These are phyloP conservation scores for Panus rudis DNA, from an alignment of 768 basidiomycete genomes.

Conservation along the genomic window DNA sequence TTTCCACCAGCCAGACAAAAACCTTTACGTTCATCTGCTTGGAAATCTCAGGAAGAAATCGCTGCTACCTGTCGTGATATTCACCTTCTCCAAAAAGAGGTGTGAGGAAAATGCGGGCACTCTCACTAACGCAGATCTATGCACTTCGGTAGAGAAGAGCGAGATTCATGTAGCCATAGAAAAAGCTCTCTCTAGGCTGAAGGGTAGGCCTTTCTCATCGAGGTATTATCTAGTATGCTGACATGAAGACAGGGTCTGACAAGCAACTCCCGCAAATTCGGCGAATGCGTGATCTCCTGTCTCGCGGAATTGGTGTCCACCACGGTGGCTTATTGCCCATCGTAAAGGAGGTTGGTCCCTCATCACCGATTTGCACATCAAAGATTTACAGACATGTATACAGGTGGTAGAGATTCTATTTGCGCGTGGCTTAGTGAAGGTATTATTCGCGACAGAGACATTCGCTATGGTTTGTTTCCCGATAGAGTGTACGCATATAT, in stretches of 20 bases:
- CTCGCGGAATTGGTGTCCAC: constrained; percentile 93
- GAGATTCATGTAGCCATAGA: constrained; percentile 94
- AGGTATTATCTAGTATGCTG: background rate
- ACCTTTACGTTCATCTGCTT: constrained; percentile 89
- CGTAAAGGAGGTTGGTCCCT: constrained; percentile 77
- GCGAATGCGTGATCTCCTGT: constrained; percentile 82
- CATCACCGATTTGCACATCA: background rate
- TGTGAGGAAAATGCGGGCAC: constrained; percentile 96
- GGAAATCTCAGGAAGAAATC: constrained; percentile 78
- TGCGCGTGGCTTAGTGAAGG: constrained; percentile 90
- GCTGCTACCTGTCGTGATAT: constrained; percentile 90
- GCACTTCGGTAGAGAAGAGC: constrained; percentile 87
- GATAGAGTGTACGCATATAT: background rate
- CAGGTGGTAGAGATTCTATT: constrained; percentile 96
- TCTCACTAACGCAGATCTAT: constrained; percentile 82
- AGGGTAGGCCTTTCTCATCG: constrained; percentile 47
- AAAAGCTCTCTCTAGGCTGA: constrained; percentile 82
- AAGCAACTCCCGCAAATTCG: constrained; percentile 89
- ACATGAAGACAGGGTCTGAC: constrained; percentile 61
- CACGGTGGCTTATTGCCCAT: constrained; percentile 95
- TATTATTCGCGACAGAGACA: constrained; percentile 97
- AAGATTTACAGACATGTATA: background rate
- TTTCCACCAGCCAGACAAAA: constrained; percentile 76
- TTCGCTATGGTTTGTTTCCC: constrained; percentile 90
- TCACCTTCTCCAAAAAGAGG: constrained; percentile 93